Conservation (phyloP, 2,329 filamentous ascomycete genomes). For the Podosphaera aphanis region DNA sequence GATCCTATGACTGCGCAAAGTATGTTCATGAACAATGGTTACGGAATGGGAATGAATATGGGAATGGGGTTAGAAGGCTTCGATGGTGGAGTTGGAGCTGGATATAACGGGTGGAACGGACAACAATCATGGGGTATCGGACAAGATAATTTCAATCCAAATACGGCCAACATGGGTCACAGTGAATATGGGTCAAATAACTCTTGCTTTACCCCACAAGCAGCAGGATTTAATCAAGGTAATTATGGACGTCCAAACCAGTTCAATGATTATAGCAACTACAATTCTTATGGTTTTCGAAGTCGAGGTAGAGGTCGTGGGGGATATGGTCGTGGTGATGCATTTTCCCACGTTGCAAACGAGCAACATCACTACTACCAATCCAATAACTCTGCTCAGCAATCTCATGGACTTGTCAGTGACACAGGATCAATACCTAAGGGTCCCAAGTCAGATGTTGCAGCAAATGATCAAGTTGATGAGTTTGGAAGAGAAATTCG, state of each 20-base stretch:
- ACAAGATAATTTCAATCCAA: constrained; percentile 80
- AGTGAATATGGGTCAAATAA: constrained; percentile 64
- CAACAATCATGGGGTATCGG: constrained; percentile 62
- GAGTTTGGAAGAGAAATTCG: constrained; percentile 18
- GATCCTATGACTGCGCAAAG: constrained; percentile 54
- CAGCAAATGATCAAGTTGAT: constrained; percentile 12
- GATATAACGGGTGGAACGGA: constrained; percentile 58
- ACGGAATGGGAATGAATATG: constrained; percentile 57
- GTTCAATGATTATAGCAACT: constrained; percentile 51
- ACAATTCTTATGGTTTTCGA: constrained; percentile 32
- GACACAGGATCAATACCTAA: constrained; percentile 12
- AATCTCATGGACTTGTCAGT: constrained; percentile 11
- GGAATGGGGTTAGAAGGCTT: constrained; percentile 41
- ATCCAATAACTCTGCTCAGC: constrained; percentile 10
- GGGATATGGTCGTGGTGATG: constrained; percentile 12
- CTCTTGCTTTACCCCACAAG: constrained; percentile 36
- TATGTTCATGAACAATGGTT: constrained; percentile 60
- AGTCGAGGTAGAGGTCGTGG: constrained; percentile 19
- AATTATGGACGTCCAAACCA: constrained; percentile 49
- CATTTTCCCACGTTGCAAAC: constrained; percentile 13
- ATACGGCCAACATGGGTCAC: constrained; percentile 53
- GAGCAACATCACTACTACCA: constrained; percentile 14
- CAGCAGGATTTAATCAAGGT: constrained; percentile 57
- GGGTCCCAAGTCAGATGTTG: constrained; percentile 13
- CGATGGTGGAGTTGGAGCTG: constrained; percentile 34